Evolutionary conservation across 1,284 basidiomycete species (phyloP).

Genomic region (Naganishia cerealis): DNA sequence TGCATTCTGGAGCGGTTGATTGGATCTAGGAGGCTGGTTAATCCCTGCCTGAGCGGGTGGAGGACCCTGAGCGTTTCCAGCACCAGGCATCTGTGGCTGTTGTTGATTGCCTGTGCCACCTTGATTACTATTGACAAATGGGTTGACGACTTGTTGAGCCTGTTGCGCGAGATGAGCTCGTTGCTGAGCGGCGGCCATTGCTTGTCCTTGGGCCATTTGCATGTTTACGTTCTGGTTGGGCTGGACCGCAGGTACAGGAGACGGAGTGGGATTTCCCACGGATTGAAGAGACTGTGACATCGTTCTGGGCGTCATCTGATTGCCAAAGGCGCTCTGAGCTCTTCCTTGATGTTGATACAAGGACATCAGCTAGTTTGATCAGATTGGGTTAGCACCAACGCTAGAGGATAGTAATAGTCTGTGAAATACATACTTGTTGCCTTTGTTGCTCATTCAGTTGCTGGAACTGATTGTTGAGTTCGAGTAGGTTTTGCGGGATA

Average conservation of each 20-base stretch:
- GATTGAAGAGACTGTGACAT: slow-evolving; percentile 18
- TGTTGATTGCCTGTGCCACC: slow-evolving; percentile 15
- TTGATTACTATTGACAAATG: slow-evolving; percentile 16
- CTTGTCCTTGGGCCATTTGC: slow-evolving; percentile 23
- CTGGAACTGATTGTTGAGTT: slow-evolving; percentile 24
- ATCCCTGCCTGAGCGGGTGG: neutral
- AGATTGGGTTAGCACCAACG: neutral
- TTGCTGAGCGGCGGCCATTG: slow-evolving; percentile 21
- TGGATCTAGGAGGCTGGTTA: neutral
- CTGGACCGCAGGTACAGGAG: slow-evolving; percentile 13
- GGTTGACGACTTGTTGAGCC: slow-evolving; percentile 13
- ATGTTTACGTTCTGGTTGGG: slow-evolving; percentile 24
- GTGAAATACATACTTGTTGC: slow-evolving; percentile 9
- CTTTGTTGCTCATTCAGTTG: slow-evolving; percentile 31
- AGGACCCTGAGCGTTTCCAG: slow-evolving; percentile 2
- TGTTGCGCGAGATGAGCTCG: slow-evolving; percentile 21
- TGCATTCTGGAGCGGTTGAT: slow-evolving; percentile 1
- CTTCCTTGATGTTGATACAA: slow-evolving; percentile 30
- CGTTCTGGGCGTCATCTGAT: slow-evolving; percentile 26
- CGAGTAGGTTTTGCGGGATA: slow-evolving; percentile 10
- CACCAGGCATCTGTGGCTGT: neutral
- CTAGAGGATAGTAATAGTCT: neutral
- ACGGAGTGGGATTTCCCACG: slow-evolving; percentile 13
- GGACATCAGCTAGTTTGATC: slow-evolving; percentile 16
- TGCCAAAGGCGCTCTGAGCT: slow-evolving; percentile 26